Evolutionary conservation across 176 grass and related monocot genomes (phyloP), one percentile per base, ranked within the genome.

Genomic region (Alopecurus myosuroides): DNA sequence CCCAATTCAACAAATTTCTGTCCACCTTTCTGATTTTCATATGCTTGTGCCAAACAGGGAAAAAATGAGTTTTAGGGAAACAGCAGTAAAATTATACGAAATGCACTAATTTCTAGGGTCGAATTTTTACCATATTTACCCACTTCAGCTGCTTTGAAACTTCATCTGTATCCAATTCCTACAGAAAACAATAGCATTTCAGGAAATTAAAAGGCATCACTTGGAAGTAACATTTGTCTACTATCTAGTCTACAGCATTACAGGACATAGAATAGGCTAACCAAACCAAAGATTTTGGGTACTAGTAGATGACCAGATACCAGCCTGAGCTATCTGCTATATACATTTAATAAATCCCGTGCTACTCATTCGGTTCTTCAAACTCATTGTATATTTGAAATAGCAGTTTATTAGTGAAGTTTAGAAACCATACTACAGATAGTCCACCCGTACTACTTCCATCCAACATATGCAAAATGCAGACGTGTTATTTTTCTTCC

Each of bases 121-220:
- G 20, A 56, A 82, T 85, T 74, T 74, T 98, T 98, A 98, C 93
- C 70, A n/a, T 65, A 25, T 90, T 88, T 41, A 93, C 55, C 83
- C 57, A 86, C 78, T 94, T 98, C 63, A 98, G 85, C 61, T 98
- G 97, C 83, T 89, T 89, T 56, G 86, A 67, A 78, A 99, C 91
- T 90, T 94, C 93, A 83, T 83, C 34, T 20, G 90, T 91, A 86
- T 88, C 88, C 82, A 95, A 77, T 81, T 99, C 97, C 97, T 96
- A 69, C 81, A 92, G 14, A 56, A 29, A 78, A 86, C 65, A 81
- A 78, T 62, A 53, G 71, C 77, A 31, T 74, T 40, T 81, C 40
- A 74, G 51, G 69, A 79, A 82, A 76, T 62, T 1, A 79, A 73
- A 42, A 85, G 20, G 20, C 28, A 42, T 70, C 33, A 26, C 48